Base-by-base conservation (phyloP, 192 early-diverging fungal species). In the Polychytrium aggregatum region DNA sequence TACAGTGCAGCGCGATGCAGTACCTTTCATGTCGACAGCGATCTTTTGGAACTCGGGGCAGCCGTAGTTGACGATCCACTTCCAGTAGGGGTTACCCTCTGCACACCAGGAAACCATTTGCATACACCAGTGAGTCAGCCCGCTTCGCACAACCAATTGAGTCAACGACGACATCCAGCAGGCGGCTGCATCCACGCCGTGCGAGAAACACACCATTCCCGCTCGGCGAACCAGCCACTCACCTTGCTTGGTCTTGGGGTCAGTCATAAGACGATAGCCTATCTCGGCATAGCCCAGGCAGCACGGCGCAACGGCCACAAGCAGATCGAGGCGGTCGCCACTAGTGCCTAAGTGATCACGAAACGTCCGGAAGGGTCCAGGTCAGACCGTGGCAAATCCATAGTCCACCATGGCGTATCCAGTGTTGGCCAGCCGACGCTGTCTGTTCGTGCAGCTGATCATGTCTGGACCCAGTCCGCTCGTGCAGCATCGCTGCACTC, bases 201-300 rank as follows among this genome's bases (percentile, higher is more conserved):
- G 13, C 11, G 7, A 20, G 9, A 7, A 42, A 42, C 7, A 20
- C 41, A n/a, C 41, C 20, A 20, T 20, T n/a, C 8, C 35, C 9
- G 8, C 35, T 16, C 35, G 9, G 35, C 35, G 35, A 36, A 16
- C 9, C n/a, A n/a, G n/a, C n/a, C n/a, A n/a, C n/a, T 44, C 21
- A 51, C 66, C 80, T 43, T 51, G 56, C 44, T 82, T 78, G 0
- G 85, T 87, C 24, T 53, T 51, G 35, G 81, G 79, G 47, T 85
- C 77, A 39, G 74, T 77, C 27, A 67, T 71, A 11, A 87, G 60
- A 11, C 70, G 62, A 7, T 56, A 13, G 3, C 83, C 85, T 40
- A 88, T 86, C 41, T 84, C 79, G 31, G 85, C 86, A 53, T 91
- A 91, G 16, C 88, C 88, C 18, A 91, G 55, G 24, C 87, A 54